Evolutionary conservation across 148 eudicot genomes (phyloP), one percentile per base, ranked within the genome.

Genomic region (Limonium bicolor): DNA sequence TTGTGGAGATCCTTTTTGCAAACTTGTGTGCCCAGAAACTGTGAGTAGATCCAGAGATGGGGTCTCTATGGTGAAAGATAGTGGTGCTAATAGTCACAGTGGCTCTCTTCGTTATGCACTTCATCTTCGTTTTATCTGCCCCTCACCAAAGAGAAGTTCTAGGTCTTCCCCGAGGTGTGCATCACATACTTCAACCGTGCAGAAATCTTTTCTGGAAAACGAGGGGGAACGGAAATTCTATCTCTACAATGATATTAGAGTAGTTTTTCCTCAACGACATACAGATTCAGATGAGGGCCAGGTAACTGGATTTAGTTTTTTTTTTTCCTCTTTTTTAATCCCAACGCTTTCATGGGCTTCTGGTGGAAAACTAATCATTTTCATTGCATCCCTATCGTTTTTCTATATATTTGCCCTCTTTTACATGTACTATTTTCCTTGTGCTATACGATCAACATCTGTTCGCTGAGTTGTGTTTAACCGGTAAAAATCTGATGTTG

Each of bases 211-310:
- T n/a, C n/a, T n/a, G n/a, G n/a, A n/a, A n/a, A n/a, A n/a, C 32
- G 48, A 57, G 29, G 62, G 56, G 36, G 83, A 76, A 34, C 64
- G 76, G 36, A 68, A 66, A 42, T 72, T 78, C 37, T 83, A 78
- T 52, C 47, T 83, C 31, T 76, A 76, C 46, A 79, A 70, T 46
- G 78, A 83, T 49, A 24, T 83, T 45, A 70, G 71, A 51, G 94
- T 75, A 19, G 87, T 83, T 25, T 83, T 83, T 58, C 94, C 94
- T 50, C 94, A 83, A 53, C 73, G 94, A 36, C 94, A 75, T 70
- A 62, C 76, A 26, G 94, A 78, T 63, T 55, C 83, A 50, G 94
- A 83, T 57, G 94, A 83, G 67, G 87, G 94, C 36, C 72, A 83
- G 87, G 94, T 83, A 72, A 21, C 60, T 29, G 9, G 26, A 11